These are phyloP conservation scores for Meyerozyma elateridarum DNA, from an alignment of 1,139 yeast genomes.

Conservation along the genomic window DNA sequence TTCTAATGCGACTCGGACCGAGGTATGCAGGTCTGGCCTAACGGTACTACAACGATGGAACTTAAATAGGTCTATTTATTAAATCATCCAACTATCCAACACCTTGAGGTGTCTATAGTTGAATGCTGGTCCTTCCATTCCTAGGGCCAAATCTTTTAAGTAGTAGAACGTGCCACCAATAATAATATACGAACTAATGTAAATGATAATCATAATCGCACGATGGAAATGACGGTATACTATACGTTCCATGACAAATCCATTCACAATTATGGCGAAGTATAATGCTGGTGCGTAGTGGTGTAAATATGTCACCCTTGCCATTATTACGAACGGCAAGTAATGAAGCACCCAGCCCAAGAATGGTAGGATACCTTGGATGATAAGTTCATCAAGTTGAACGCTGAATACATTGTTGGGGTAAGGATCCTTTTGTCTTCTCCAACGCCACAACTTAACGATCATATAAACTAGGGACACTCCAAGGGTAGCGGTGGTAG, in stretches of 20 bases:
- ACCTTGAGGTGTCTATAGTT: conserved; percentile 23
- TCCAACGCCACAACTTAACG: conserved; percentile 23
- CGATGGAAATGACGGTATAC: conserved; percentile 14
- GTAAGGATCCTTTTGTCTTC: conserved; percentile 24
- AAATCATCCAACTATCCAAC: conserved; percentile 27
- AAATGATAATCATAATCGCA: conserved; percentile 14
- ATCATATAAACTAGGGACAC: conserved; percentile 18
- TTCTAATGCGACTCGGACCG: conserved; percentile 3
- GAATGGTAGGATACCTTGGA: conserved; percentile 29
- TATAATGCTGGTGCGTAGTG: conserved; percentile 35
- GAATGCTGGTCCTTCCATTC: conserved; percentile 29
- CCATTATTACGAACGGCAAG: conserved; percentile 30
- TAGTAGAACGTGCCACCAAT: conserved; percentile 27
- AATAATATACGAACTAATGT: conserved; percentile 16
- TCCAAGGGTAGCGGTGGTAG: conserved; percentile 32
- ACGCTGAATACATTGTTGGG: conserved; percentile 13
- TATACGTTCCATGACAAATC: conserved; percentile 30
- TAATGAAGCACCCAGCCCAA: conserved; percentile 31
- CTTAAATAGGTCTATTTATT: not conserved
- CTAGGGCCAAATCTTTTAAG: conserved; percentile 26
- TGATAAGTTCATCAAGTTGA: conserved; percentile 22
- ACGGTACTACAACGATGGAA: not conserved
- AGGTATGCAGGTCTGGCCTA: no score
- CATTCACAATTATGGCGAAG: conserved; percentile 30
- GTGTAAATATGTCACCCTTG: conserved; percentile 32